Evolutionary conservation across 1,284 basidiomycete genomes (phyloP).

Genomic region (Blastosporella zonata): DNA sequence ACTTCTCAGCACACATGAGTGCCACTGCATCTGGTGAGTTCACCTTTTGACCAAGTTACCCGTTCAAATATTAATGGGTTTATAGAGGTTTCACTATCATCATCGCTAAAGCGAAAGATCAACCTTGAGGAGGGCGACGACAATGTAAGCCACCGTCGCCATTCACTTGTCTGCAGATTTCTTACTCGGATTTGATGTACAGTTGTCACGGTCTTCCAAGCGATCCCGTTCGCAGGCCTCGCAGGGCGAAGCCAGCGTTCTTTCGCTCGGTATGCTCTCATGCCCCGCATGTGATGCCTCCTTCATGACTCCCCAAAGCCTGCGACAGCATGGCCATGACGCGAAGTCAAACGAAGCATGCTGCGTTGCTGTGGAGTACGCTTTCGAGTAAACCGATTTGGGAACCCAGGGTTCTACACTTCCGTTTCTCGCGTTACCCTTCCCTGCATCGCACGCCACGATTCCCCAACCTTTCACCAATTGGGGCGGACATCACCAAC

Average conservation of each 20-base stretch:
- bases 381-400: slow-evolving; percentile 49
- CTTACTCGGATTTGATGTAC: slow-evolving; percentile 15
- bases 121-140: slow-evolving; percentile 40
- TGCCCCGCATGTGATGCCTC: slow-evolving; percentile 71
- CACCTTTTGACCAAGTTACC: not conserved
- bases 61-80: slow-evolving; percentile 12
- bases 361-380: slow-evolving; percentile 66
- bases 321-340: slow-evolving; percentile 56
- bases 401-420: slow-evolving; percentile 6
- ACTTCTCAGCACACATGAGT: slow-evolving; percentile 36
- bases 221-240: slow-evolving; percentile 44
- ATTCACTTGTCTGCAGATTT: not conserved
- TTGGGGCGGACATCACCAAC: slow-evolving; percentile 12
- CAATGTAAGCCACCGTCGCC: slow-evolving; percentile 33
- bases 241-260: slow-evolving; percentile 20
- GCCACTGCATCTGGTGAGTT: slow-evolving; percentile 34
- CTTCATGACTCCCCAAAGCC: slow-evolving; percentile 53
- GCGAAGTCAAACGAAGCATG: slow-evolving; percentile 61
- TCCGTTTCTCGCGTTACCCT: slow-evolving; percentile 10
- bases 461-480: slow-evolving; percentile 7
- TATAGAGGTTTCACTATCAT: slow-evolving; percentile 30
- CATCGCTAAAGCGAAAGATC: slow-evolving; percentile 47
- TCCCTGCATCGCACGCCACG: slow-evolving; percentile 11
- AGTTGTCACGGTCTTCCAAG: slow-evolving; percentile 55
- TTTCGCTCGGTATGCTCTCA: slow-evolving; percentile 40